phyloP scores from a whole-genome alignment of 345 rosid genomes.

The Ceriops tagal region DNA sequence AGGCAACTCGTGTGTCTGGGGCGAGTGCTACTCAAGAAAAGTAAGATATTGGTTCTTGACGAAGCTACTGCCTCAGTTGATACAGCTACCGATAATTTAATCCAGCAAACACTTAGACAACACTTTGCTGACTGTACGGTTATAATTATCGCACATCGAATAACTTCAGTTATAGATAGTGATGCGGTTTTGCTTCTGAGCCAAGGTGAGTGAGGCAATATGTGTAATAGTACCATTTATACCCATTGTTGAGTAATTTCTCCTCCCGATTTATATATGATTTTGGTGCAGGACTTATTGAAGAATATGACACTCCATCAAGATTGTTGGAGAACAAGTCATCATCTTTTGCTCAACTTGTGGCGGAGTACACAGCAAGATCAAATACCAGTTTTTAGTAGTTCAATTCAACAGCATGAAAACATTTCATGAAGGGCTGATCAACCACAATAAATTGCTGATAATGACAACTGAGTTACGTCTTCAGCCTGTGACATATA shows the following conservation, averaged over 20 bases:
- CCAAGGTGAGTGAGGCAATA: slow-evolving; percentile 41
- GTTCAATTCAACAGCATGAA: not conserved
- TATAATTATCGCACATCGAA: slow-evolving; percentile 78
- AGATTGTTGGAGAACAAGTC: slow-evolving; percentile 57
- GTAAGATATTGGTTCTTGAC: slow-evolving; percentile 75
- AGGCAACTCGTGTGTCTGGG: slow-evolving; percentile 83
- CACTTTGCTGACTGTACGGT: slow-evolving; percentile 67
- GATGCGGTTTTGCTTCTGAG: slow-evolving; percentile 75
- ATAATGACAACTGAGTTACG: not conserved
- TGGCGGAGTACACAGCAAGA: slow-evolving; percentile 64
- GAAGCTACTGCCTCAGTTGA: slow-evolving; percentile 94
- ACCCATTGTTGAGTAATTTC: not conserved
- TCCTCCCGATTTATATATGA: not conserved
- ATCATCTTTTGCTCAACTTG: slow-evolving; percentile 72
- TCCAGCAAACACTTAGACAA: slow-evolving; percentile 65
- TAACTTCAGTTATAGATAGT: slow-evolving; percentile 78
- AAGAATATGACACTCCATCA: slow-evolving; percentile 61
- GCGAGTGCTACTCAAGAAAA: slow-evolving; percentile 71
- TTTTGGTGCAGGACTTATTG: slow-evolving; percentile 50
- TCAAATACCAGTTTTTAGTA: slow-evolving; percentile 46
- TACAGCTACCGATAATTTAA: slow-evolving; percentile 75
- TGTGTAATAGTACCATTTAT: not conserved
- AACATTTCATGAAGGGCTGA: not conserved
- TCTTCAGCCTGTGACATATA: not conserved
- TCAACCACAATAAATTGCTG: not conserved